These are phyloP conservation scores for Bretziella fagacearum DNA, from an alignment of 2,329 filamentous ascomycete genomes.

Conservation along the genomic window DNA sequence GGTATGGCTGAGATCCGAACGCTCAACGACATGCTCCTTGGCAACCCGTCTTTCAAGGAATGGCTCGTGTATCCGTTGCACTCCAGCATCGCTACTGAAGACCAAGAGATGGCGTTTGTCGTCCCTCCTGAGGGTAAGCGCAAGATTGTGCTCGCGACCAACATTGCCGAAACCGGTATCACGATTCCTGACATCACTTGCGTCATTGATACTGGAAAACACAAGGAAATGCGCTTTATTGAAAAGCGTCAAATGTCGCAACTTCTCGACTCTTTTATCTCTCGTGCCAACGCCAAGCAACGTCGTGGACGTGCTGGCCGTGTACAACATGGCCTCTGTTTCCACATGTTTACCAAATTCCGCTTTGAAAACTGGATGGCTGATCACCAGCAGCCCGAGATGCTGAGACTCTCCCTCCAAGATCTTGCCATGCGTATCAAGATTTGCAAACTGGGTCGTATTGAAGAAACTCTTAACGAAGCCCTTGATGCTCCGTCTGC, in stretches of 20 bases:
- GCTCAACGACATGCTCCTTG: slow-evolving; percentile 68
- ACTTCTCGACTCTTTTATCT: slow-evolving; percentile 88
- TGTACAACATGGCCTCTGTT: slow-evolving; percentile 88
- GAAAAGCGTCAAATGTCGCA: slow-evolving; percentile 81
- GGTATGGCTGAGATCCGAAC: slow-evolving; percentile 85
- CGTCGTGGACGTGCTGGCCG: slow-evolving; percentile 82
- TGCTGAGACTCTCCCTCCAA: slow-evolving; percentile 83
- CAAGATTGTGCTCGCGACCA: slow-evolving; percentile 93
- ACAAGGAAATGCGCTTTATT: slow-evolving; percentile 94
- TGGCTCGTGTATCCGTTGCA: slow-evolving; percentile 87
- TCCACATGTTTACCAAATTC: slow-evolving; percentile 85
- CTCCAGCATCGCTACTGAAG: slow-evolving; percentile 87
- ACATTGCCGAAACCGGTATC: slow-evolving; percentile 96
- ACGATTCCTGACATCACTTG: slow-evolving; percentile 97
- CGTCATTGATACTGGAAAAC: slow-evolving; percentile 90
- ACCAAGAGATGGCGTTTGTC: slow-evolving; percentile 85
- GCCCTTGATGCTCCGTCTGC: slow-evolving; percentile 79
- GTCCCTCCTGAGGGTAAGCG: slow-evolving; percentile 64
- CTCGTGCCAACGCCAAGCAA: slow-evolving; percentile 87
- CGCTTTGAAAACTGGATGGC: slow-evolving; percentile 72
- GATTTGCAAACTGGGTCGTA: slow-evolving; percentile 87
- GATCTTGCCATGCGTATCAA: slow-evolving; percentile 93
- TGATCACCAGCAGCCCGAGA: slow-evolving; percentile 90
- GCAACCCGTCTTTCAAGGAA: slow-evolving; percentile 57
- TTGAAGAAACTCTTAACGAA: slow-evolving; percentile 74